Evolutionary conservation across 495 filamentous ascomycete genomes (phyloP).

Genomic region (Aspergillus homomorphus): DNA sequence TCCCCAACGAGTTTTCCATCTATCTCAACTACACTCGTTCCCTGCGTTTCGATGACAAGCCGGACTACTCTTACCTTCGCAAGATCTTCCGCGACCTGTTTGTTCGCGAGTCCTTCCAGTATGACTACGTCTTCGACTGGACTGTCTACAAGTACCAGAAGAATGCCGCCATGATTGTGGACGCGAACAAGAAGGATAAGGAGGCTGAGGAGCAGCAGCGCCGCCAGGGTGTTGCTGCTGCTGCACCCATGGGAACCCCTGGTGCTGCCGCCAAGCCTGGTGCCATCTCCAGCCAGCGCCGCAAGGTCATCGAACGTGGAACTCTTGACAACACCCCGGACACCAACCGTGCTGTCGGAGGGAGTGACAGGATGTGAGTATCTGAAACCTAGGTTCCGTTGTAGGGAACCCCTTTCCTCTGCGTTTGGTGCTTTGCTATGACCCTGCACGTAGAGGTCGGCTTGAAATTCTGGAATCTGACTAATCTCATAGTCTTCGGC

Average conservation of each 20-base stretch:
- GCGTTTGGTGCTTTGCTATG: conserved; percentile 77
- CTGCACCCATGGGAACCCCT: conserved; percentile 55
- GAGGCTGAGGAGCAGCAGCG: conserved; percentile 73
- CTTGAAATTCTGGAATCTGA: conserved; percentile 69
- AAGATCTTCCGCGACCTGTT: conserved; percentile 99
- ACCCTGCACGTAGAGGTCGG: conserved; percentile 72
- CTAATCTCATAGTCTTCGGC: conserved; percentile 87
- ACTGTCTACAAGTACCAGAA: conserved; percentile 99
- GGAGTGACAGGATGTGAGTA: conserved; percentile 99
- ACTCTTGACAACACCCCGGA: conserved; percentile 76
- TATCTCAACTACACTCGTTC: conserved; percentile 99
- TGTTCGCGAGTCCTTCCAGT: conserved; percentile 98
- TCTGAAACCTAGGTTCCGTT: conserved; percentile 76
- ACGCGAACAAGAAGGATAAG: conserved; percentile 71
- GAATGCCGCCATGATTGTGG: conserved; percentile 88
- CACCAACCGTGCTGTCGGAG: conserved; percentile 82
- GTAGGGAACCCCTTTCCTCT: conserved; percentile 81
- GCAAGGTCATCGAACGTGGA: conserved; percentile 76
- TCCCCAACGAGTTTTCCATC: conserved; percentile 99
- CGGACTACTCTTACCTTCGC: conserved; percentile 98
- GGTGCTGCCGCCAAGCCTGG: conserved; percentile 64
- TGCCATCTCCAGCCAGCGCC: conserved; percentile 73
- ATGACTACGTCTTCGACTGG: conserved; percentile 99
- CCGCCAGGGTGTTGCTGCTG: conserved; percentile 57
- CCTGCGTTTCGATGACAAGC: conserved; percentile 99